Conservation (phyloP, 345 rosid genomes). For the Passiflora organensis region DNA sequence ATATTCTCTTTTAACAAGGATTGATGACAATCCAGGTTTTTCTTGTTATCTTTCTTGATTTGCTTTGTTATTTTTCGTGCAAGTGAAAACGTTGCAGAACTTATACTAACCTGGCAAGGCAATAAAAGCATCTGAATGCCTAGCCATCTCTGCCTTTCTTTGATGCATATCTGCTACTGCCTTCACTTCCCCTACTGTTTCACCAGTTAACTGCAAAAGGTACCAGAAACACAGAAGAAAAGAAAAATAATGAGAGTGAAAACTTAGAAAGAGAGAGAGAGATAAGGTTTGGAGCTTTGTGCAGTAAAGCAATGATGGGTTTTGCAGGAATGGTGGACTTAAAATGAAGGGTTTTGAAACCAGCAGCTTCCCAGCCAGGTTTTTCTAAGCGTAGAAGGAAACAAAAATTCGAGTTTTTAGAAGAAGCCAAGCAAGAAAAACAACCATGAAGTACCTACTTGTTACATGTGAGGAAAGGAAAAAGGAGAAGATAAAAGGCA, state of each 20-base stretch:
- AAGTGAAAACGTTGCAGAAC: conserved; percentile 12
- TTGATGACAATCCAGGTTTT: no score
- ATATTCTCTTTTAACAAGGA: no score
- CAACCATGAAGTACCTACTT: no score
- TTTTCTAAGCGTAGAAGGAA: neutral
- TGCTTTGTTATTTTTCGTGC: conserved; percentile 16
- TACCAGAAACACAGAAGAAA: conserved; percentile 20
- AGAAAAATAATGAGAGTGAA: neutral
- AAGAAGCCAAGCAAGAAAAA: conserved; percentile 21
- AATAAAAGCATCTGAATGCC: conserved; percentile 99
- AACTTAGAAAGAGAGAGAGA: neutral
- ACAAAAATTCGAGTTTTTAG: conserved; percentile 12
- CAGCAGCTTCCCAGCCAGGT: conserved; percentile 5
- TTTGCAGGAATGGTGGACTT: conserved; percentile 32
- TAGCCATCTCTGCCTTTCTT: conserved; percentile 99
- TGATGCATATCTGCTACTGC: conserved; percentile 99
- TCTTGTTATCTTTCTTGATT: conserved; percentile 18
- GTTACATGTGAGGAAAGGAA: conserved; percentile 14
- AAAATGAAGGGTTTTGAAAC: conserved; percentile 42
- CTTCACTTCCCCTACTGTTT: conserved; percentile 99
- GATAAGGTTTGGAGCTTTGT: conserved; percentile 31
- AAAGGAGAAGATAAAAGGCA: conserved; percentile 14
- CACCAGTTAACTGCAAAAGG: conserved; percentile 86
- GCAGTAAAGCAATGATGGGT: conserved; percentile 54
- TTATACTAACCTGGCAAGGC: conserved; percentile 90